A percentile compares a stretch with the other conserved stretches of the same genome.
phyloP scores from a whole-genome alignment of 2,329 filamentous ascomycete genomes.

The Colletotrichum liriopes region DNA sequence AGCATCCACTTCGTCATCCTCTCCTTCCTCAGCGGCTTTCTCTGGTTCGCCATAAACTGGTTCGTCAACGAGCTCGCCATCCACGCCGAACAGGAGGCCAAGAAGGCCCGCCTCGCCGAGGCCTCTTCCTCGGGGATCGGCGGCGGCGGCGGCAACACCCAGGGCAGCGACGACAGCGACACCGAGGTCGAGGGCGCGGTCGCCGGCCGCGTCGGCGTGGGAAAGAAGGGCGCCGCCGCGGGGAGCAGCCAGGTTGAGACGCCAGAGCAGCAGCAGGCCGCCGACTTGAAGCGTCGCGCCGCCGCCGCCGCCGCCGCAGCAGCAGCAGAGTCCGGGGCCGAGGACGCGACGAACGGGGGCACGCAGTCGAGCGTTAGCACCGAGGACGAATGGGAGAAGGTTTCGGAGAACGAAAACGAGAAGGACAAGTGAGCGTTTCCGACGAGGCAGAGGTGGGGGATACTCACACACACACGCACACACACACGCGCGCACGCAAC shows the following conservation, averaged over 20 bases:
- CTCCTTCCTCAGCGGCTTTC: slow-evolving; percentile 81
- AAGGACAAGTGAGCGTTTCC: slow-evolving; percentile 64
- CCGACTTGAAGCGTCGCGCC: slow-evolving; percentile 66
- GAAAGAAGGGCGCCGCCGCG: slow-evolving; percentile 41
- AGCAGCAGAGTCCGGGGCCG: slow-evolving; percentile 54
- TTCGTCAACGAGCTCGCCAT: slow-evolving; percentile 79
- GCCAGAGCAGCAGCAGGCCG: slow-evolving; percentile 53
- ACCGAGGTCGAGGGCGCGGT: slow-evolving; percentile 62
- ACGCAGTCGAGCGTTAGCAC: slow-evolving; percentile 78
- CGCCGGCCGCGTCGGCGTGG: slow-evolving; percentile 3
- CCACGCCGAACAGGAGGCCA: slow-evolving; percentile 58
- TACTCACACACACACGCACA: not conserved
- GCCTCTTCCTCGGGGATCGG: slow-evolving; percentile 50
- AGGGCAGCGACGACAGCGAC: slow-evolving; percentile 61
- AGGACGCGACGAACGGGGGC: slow-evolving; percentile 54
- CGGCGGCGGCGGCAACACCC: slow-evolving; percentile 49
- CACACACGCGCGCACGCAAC: not conserved
- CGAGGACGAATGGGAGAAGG: slow-evolving; percentile 98
- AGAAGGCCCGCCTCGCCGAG: slow-evolving; percentile 53
- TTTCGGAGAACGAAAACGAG: slow-evolving; percentile 80
- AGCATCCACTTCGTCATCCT: slow-evolving; percentile 92
- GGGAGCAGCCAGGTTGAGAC: slow-evolving; percentile 63
- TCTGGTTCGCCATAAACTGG: slow-evolving; percentile 99
- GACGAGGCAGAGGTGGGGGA: not conserved
- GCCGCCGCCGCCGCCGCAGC: slow-evolving; percentile 46